A percentile compares a stretch with the other conserved stretches of the same genome.
phyloP scores from a whole-genome alignment of 2,329 filamentous ascomycete species.

The Xylaria sp. region DNA sequence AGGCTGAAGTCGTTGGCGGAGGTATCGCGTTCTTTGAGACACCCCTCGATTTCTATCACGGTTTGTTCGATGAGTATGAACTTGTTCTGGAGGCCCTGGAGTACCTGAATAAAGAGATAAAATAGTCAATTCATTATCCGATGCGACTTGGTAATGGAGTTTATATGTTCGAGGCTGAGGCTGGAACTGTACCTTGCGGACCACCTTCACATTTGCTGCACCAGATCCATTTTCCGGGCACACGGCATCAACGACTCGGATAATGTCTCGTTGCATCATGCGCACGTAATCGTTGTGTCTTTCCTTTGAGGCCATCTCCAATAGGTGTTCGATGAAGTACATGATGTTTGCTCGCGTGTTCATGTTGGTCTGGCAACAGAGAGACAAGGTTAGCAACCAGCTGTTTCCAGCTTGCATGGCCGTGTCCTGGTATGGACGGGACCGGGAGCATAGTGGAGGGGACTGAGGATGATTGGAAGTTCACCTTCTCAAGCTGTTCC shows the following conservation, averaged over 20 bases:
- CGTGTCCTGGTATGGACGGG: background rate
- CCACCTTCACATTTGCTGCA: conserved; percentile 92
- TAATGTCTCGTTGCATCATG: conserved; percentile 95
- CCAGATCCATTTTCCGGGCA: conserved; percentile 87
- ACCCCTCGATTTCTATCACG: conserved; percentile 82
- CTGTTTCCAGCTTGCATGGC: background rate
- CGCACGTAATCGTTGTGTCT: conserved; percentile 83
- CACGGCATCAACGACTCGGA: conserved; percentile 90
- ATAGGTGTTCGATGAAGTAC: conserved; percentile 97
- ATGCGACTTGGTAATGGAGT: background rate
- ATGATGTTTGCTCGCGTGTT: conserved; percentile 98
- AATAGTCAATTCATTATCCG: conserved; percentile 21
- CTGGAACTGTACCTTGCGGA: conserved; percentile 72
- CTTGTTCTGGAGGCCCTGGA: conserved; percentile 76
- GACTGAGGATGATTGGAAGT: background rate
- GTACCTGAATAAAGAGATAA: conserved; percentile 59
- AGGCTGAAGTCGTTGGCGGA: conserved; percentile 66
- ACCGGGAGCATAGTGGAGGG: background rate
- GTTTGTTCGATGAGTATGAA: conserved; percentile 78
- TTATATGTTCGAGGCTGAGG: background rate
- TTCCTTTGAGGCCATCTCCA: conserved; percentile 83
- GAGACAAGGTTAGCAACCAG: conserved; percentile 22
- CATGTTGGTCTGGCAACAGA: conserved; percentile 77
- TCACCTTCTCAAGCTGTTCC: conserved; percentile 88
- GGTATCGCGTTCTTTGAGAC: conserved; percentile 81